Evolutionary conservation across 2,329 filamentous ascomycete species (phyloP), one percentile per base, ranked within the genome.

Genomic region (Cladosporium halotolerans): DNA sequence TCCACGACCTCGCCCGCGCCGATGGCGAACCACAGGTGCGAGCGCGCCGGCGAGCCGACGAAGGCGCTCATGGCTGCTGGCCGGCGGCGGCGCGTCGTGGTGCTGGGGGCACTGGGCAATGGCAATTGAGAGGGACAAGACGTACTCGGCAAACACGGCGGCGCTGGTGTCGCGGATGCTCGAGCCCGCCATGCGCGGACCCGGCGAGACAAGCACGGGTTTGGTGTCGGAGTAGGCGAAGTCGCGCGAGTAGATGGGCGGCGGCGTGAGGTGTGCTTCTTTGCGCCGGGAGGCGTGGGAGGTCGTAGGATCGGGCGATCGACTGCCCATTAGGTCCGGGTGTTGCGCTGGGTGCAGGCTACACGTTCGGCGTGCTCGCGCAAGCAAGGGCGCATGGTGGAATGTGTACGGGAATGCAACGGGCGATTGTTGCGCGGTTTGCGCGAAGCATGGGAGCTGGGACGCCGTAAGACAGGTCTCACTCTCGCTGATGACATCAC

Each of bases 71-170:
- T 51, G 2, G 9, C 36, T n/a, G n/a, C 23, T 39, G 11, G 23
- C 13, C 34, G 40, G 31, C 16, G n/a, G 31, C 2, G 23, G 36
- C 13, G 43, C 14, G 10, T 9, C 13, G 36, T n/a, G 36, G n/a
- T 39, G 36, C 13, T 39, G 13, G 36, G 36, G 36, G 23, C 23
- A 28, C 23, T 28, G 23, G 34, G 34, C n/a, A 11, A n/a, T 14
- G 36, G 10, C 8, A 39, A 39, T 16, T 13, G 39, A 72, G 65
- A 59, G 62, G 71, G 62, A 52, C 67, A 67, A 59, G 56, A 75
- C 76, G 67, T 76, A 79, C 77, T 77, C 74, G 66, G 77, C 76
- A 71, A 74, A 79, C 55, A 69, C 71, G 56, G 71, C 70, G 56
- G 76, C 75, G 62, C 74, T 71, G 57, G 70, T 67, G 57, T 73